Conservation (phyloP, 352 stramenopile species). For the Bremia lactucae region DNA sequence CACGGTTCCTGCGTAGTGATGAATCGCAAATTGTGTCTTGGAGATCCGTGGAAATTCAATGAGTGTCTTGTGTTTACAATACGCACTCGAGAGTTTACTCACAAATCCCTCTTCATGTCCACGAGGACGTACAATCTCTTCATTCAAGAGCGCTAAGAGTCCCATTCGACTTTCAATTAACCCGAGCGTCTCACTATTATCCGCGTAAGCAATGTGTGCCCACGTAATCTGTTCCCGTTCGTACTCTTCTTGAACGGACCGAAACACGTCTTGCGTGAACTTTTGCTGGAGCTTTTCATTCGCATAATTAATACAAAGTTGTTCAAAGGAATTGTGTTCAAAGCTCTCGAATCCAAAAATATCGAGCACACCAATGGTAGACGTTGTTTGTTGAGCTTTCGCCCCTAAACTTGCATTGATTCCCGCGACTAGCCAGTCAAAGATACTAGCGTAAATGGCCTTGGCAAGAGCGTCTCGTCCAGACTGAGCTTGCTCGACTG, state of each 20-base stretch:
- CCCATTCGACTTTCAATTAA: constrained; percentile 72
- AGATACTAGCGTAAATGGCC: constrained; percentile 91
- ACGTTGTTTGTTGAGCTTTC: constrained; percentile 9
- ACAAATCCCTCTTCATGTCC: constrained; percentile 62
- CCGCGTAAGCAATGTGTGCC: constrained; percentile 69
- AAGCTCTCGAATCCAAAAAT: constrained; percentile 89
- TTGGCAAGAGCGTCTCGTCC: constrained; percentile 90
- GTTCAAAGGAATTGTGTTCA: constrained; percentile 87
- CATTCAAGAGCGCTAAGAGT: constrained; percentile 73
- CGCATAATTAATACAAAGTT: constrained; percentile 93
- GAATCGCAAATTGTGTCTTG: constrained; percentile 84
- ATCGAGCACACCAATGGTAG: constrained; percentile 79
- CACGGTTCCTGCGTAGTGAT: constrained; percentile 91
- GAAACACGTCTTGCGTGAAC: constrained; percentile 73
- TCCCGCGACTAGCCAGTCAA: constrained; percentile 90
- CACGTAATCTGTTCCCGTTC: constrained; percentile 58
- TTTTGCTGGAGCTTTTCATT: constrained; percentile 90
- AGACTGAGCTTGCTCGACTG: constrained; percentile 56
- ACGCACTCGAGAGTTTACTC: constrained; percentile 39
- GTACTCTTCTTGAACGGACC: constrained; percentile 54
- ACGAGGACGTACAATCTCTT: constrained; percentile 73
- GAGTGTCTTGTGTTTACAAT: constrained; percentile 39
- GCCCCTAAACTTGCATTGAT: constrained; percentile 74
- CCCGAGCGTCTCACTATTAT: constrained; percentile 68
- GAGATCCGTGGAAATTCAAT: constrained; percentile 62